Base-by-base conservation (phyloP, 148 eudicot species). In the Diospyros lotus region DNA sequence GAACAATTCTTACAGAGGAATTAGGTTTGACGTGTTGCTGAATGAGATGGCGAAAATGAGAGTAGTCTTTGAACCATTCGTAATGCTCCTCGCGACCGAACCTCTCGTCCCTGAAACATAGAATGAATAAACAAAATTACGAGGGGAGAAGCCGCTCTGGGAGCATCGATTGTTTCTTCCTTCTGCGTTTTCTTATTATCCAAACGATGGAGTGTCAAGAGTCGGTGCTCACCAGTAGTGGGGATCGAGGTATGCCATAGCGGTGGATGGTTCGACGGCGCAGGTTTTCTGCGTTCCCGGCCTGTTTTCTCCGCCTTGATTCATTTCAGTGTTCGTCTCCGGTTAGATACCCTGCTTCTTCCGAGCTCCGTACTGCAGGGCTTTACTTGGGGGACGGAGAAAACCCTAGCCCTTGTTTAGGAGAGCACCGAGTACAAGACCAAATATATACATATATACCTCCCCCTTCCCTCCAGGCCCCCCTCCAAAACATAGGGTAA, bases 21-120 rank as follows among this genome's bases (percentile, higher is more conserved):
- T 72, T 48, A 74, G 90, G 84, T 8, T 82, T 81, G 66, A 90
- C 79, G 81, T 89, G 85, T 28, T 93, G 76, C 72, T 84, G 85
- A 77, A 93, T 84, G 60, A 95, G 93, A 81, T 92, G 96, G 12
- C 91, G 96, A 56, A 95, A 92, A 82, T 93, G 94, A 15, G 99
- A 86, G 68, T 95, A 95, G 71, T 95, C 97, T 84, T 95, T 95
- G 60, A 95, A 81, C 96, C 99, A 95, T 80, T 95, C 97, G 64
- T 95, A 95, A 78, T 92, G 97, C 59, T 95, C 96, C 73, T 92
- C 99, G 4, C 75, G 76, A 41, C 83, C 60, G 74, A 95, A 95
- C 77, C 99, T 90, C 69, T 84, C 88, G 66, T 95, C 91, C 99
- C 97, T 93, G 85, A 46, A 45, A 48, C 11, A 39, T 3, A 65